These are phyloP conservation scores for Curvularia sp. DNA, from an alignment of 2,329 filamentous ascomycete genomes.

Conservation along the genomic window DNA sequence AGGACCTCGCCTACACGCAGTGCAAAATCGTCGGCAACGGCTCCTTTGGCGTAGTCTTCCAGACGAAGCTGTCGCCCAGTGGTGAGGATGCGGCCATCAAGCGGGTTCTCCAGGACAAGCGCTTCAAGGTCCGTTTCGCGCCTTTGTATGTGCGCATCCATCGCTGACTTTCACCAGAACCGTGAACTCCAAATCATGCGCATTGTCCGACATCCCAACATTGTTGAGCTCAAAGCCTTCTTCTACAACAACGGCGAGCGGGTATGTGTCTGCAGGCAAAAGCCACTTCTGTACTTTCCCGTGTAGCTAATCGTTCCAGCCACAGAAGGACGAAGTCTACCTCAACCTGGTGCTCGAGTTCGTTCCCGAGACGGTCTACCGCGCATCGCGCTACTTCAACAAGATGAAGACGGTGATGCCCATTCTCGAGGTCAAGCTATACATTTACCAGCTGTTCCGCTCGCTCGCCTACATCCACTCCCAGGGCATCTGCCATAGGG, in stretches of 20 bases:
- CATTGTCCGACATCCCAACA: conserved; percentile 98
- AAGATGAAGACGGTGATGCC: conserved; percentile 99
- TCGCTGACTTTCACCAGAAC: conserved; percentile 68
- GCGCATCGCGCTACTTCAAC: conserved; percentile 98
- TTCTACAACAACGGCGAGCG: conserved; percentile 99
- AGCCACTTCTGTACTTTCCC: conserved; percentile 19
- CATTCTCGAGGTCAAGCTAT: conserved; percentile 97
- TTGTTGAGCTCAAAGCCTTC: conserved; percentile 98
- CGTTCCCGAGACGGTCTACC: conserved; percentile 97
- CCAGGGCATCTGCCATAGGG: conserved; percentile 97
- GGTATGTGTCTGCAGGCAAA: conserved; percentile 62
- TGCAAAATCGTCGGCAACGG: conserved; percentile 99
- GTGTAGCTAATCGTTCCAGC: conserved; percentile 42
- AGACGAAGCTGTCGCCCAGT: conserved; percentile 97
- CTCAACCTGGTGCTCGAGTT: conserved; percentile 98
- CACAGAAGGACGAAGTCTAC: conserved; percentile 88
- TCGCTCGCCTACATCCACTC: conserved; percentile 99
- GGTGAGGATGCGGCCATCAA: conserved; percentile 99
- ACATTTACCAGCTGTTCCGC: conserved; percentile 99
- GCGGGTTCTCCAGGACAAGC: conserved; percentile 97
- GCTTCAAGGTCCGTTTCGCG: conserved; percentile 82
- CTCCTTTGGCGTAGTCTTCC: conserved; percentile 97
- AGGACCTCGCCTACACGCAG: conserved; percentile 97
- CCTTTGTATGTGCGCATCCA: conserved; percentile 13
- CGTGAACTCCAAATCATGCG: conserved; percentile 99